Percentiles rank a stretch among this genome's conserved stretches.
Evolutionary conservation across 208 protist species (phyloP).

Genomic region (Crithidia mellificae): DNA sequence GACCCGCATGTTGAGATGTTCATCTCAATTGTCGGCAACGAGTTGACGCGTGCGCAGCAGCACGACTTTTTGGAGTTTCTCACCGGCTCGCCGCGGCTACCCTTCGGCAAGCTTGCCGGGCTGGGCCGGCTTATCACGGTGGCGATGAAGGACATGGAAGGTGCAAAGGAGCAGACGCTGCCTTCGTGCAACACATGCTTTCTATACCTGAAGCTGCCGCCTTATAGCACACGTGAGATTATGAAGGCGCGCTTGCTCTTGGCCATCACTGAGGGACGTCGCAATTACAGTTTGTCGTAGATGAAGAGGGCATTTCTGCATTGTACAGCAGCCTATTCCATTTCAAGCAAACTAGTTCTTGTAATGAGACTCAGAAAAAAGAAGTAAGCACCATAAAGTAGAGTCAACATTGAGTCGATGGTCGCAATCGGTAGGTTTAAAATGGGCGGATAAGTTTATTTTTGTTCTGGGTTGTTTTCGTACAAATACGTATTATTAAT

Average conservation of each 20-base stretch:
- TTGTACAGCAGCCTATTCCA: too few relatives aligned
- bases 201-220: slow-evolving; percentile 89
- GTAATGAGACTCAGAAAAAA: too few relatives aligned
- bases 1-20: slow-evolving; percentile 71
- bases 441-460: too few relatives aligned
- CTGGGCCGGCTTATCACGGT: slow-evolving; percentile 80
- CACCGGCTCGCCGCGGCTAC: slow-evolving; percentile 82
- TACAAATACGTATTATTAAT: too few relatives aligned
- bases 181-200: slow-evolving; percentile 93
- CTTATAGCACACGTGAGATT: slow-evolving; percentile 68
- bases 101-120: slow-evolving; percentile 73
- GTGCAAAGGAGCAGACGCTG: slow-evolving; percentile 61
- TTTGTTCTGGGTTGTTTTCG: too few relatives aligned
- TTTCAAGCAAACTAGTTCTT: too few relatives aligned
- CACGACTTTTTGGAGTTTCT: slow-evolving; percentile 87
- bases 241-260: slow-evolving; percentile 74
- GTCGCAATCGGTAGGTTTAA: too few relatives aligned
- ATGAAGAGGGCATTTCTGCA: too few relatives aligned
- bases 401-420: too few relatives aligned
- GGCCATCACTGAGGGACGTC: slow-evolving; percentile 84
- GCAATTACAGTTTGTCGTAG: slow-evolving; percentile 87
- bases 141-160: slow-evolving; percentile 83
- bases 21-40: slow-evolving; percentile 62
- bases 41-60: slow-evolving; percentile 73
- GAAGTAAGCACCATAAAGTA: too few relatives aligned